Conservation (phyloP, 306 rosid species). For the Fagus crenata region DNA sequence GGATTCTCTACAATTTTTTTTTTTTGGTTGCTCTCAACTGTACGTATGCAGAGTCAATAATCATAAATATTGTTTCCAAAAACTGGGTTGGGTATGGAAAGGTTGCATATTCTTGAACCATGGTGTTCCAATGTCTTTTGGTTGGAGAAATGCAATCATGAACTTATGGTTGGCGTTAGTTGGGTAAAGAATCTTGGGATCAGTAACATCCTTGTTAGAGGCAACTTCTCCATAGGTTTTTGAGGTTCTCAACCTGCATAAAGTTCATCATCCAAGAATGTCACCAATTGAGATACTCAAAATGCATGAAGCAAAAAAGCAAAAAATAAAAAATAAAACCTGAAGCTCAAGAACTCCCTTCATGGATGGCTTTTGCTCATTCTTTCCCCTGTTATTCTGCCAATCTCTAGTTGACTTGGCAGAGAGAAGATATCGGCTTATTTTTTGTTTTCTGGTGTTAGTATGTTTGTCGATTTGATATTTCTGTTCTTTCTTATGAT, state of each 20-base stretch:
- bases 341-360: neutral
- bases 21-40: neutral
- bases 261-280: neutral
- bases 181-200: neutral
- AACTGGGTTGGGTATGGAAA: too few relatives aligned
- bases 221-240: neutral
- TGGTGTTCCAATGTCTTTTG: neutral
- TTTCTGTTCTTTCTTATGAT: neutral
- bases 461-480: neutral
- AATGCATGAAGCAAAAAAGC: neutral
- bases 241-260: neutral
- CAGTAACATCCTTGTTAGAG: neutral
- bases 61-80: neutral
- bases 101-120: neutral
- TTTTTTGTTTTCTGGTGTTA: neutral
- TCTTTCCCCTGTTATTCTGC: neutral
- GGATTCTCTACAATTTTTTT: neutral
- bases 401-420: neutral
- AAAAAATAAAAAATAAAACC: too few relatives aligned
- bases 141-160: neutral
- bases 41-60: neutral
- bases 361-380: neutral
- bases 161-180: neutral
- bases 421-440: neutral
- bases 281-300: neutral